Evolutionary conservation across 2,329 filamentous ascomycete genomes (phyloP), one percentile per base, ranked within the genome.

Genomic region (Exophiala dermatitidis): DNA sequence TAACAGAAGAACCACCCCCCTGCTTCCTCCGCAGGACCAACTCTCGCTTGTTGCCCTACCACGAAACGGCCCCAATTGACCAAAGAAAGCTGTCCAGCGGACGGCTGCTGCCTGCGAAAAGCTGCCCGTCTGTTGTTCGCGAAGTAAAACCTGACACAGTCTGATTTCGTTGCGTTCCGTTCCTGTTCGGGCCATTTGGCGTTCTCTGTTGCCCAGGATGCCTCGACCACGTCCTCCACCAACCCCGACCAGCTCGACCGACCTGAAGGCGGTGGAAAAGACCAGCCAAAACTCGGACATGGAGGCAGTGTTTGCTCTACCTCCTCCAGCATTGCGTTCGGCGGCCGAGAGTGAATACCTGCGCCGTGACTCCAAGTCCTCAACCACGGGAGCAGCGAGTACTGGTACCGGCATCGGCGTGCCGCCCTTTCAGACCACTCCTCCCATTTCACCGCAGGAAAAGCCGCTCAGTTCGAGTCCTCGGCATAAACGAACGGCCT

Each of bases 171-270:
- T 19, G 19, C 33, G 5, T 34, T 6, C 5, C 5, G 33, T 34
- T 34, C 10, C 6, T 34, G 33, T 6, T 34, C 5, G 33, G 6
- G 33, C 4, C 38, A n/a, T 12, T 28, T 45, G 10, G 6, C 43
- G 32, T 4, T 31, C 10, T 36, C 28, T 4, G 30, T 31, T 42
- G 30, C 46, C 48, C 49, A 60, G 9, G 12, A 90, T 90, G 86
- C 81, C 85, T 67, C 82, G 78, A 54, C 76, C 79, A 42, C 75
- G 74, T 51, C 75, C 83, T 50, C 88, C 85, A 42, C 87, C 84
- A 41, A 94, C 88, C 46, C 89, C 88, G 38, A 83, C 82, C 48
- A 86, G 87, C 7, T 91, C 87, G 33, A 85, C 85, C 47, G 88
- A 93, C 66, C 87, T 93, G 67, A 80, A 81, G 52, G 84, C 82